Conservation (phyloP, 345 rosid species). For the Euphorbia tirucalli region DNA sequence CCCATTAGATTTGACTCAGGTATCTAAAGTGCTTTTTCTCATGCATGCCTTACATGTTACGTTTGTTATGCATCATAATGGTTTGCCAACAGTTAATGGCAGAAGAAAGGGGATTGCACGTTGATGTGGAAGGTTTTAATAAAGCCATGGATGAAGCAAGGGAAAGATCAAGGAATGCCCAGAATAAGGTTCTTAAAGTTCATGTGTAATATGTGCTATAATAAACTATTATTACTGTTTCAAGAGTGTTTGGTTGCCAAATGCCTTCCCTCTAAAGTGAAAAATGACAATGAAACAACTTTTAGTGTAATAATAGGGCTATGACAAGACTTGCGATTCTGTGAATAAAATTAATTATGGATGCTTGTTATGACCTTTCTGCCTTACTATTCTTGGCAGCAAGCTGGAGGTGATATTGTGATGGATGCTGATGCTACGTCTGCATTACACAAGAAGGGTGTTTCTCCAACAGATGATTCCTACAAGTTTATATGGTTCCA, state of each 20-base stretch:
- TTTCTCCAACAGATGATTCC: conserved; percentile 70
- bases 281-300: neutral
- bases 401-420: conserved; percentile 78
- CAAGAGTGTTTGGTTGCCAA: neutral
- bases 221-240: neutral
- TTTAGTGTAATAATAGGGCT: neutral
- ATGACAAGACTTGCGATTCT: neutral
- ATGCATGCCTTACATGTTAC: neutral
- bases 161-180: conserved; percentile 91
- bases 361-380: conserved; percentile 7
- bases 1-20: conserved; percentile 96
- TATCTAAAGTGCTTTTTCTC: conserved; percentile 23
- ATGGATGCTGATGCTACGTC: conserved; percentile 97
- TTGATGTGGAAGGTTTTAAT: conserved; percentile 81
- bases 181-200: conserved; percentile 56
- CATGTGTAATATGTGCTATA: neutral
- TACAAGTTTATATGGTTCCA: conserved; percentile 71
- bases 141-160: conserved; percentile 85
- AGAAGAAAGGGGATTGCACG: conserved; percentile 79
- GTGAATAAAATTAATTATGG: neutral
- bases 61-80: conserved; percentile 16
- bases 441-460: conserved; percentile 66
- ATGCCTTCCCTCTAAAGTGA: neutral
- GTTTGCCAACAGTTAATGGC: conserved; percentile 70
- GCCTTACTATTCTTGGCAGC: conserved; percentile 44